Evolutionary conservation across 306 rosid genomes (phyloP).

Genomic region (Hippophae rhamnoides): DNA sequence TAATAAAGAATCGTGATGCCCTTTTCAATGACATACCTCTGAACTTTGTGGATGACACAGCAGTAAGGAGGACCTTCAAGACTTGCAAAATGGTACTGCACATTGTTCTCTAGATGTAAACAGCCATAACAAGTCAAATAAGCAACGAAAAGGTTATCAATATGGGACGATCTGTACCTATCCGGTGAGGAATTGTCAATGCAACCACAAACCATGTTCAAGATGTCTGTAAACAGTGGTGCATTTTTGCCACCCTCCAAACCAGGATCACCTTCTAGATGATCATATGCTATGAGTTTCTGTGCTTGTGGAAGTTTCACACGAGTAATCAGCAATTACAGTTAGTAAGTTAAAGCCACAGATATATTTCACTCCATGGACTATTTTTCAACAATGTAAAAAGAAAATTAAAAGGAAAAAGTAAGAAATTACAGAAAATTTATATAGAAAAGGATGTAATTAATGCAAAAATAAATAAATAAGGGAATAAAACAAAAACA

Average conservation of each 20-base stretch:
- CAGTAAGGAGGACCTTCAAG: constrained; percentile 97
- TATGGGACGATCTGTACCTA: constrained; percentile 44
- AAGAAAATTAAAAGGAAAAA: background rate
- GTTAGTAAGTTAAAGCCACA: background rate
- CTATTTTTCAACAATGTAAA: background rate
- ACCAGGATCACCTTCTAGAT: constrained; percentile 99
- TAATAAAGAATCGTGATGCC: constrained; percentile 7
- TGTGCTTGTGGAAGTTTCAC: constrained; percentile 28
- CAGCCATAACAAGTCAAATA: constrained; percentile 24
- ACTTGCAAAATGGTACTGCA: constrained; percentile 97
- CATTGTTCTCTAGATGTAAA: constrained; percentile 22
- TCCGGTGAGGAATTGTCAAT: constrained; percentile 92
- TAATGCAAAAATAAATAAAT: background rate
- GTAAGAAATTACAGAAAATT: background rate
- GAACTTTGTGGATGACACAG: constrained; percentile 92
- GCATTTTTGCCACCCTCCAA: constrained; percentile 85
- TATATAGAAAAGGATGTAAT: background rate
- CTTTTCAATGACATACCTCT: constrained; percentile 54
- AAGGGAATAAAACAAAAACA: constrained; percentile 20
- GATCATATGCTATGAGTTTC: constrained; percentile 99
- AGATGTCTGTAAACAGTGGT: constrained; percentile 61
- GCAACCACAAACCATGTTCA: constrained; percentile 76
- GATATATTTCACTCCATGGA: background rate
- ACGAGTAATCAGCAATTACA: constrained; percentile 15
- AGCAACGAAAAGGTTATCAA: constrained; percentile 7